phyloP scores from a whole-genome alignment of 345 rosid genomes.

The Nasturtium officinale region DNA sequence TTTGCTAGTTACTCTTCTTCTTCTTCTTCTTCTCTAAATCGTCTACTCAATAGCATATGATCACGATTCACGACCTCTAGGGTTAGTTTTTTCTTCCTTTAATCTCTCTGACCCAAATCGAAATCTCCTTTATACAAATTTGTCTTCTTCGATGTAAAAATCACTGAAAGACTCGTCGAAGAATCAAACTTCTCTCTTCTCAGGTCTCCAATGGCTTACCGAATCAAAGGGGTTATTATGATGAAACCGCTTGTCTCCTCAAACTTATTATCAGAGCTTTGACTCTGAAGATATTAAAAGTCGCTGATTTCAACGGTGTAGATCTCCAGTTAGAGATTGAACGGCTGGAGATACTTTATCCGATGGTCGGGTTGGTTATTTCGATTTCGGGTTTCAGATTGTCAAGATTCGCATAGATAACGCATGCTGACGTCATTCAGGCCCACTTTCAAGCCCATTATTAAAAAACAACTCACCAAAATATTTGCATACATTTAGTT shows the following conservation, averaged over 20 bases:
- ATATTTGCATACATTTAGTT: not conserved
- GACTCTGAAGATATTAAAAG: conserved; percentile 33
- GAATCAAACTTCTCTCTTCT: conserved; percentile 18
- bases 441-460: conserved; percentile 16
- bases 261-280: conserved; percentile 11
- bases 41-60: conserved; percentile 56
- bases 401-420: conserved; percentile 3
- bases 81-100: conserved; percentile 33
- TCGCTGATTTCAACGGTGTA: conserved; percentile 49
- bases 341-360: conserved; percentile 9
- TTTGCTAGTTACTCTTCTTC: not conserved
- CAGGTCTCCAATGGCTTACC: conserved; percentile 56
- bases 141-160: conserved; percentile 21
- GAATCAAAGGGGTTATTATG: conserved; percentile 48
- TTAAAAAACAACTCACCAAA: not conserved
- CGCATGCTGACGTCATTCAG: conserved; percentile 13
- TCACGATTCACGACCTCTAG: conserved; percentile 53
- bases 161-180: conserved; percentile 13
- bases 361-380: not conserved
- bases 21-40: conserved; percentile 32
- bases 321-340: conserved; percentile 24
- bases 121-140: not conserved
- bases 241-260: conserved; percentile 41
- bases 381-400: not conserved
- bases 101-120: conserved; percentile 6